These are phyloP conservation scores for Aspergillus piperis DNA, from an alignment of 2,329 filamentous ascomycete species.

Conservation along the genomic window DNA sequence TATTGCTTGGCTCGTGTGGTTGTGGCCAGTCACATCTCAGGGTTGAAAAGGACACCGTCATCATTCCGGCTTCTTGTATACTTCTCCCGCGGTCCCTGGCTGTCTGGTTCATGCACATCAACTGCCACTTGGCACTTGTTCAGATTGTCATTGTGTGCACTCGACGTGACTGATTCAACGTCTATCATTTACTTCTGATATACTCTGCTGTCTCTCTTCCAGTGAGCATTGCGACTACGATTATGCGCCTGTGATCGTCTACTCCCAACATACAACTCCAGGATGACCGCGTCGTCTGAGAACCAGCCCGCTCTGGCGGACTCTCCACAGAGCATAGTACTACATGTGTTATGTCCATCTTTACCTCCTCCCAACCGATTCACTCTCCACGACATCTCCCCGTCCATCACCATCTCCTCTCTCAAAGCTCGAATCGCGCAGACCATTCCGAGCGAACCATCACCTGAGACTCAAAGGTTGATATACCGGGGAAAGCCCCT, in stretches of 20 bases:
- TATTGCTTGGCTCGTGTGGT: not conserved
- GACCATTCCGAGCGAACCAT: constrained; percentile 49
- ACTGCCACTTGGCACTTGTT: not conserved
- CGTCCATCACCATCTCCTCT: constrained; percentile 50
- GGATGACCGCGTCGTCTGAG: constrained; percentile 16
- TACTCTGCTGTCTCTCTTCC: not conserved
- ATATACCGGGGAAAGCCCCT: constrained; percentile 61
- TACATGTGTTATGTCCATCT: constrained; percentile 47
- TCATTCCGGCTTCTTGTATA: constrained; percentile 8
- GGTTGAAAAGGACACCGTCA: constrained; percentile 21
- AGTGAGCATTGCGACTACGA: not conserved
- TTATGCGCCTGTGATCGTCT: not conserved
- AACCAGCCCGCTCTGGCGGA: not conserved
- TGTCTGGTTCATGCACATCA: not conserved
- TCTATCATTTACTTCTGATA: not conserved
- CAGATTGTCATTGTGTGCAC: not conserved
- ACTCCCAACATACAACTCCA: not conserved
- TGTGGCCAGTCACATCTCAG: not conserved
- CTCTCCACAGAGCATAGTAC: constrained; percentile 24
- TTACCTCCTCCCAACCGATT: constrained; percentile 39
- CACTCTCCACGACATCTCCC: constrained; percentile 39
- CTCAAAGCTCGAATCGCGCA: constrained; percentile 57
- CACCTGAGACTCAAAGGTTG: constrained; percentile 54
- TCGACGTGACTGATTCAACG: not conserved
- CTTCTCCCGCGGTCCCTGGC: not conserved